Evolutionary conservation across 768 basidiomycete genomes (phyloP).

Genomic region (Auricularia sp.): DNA sequence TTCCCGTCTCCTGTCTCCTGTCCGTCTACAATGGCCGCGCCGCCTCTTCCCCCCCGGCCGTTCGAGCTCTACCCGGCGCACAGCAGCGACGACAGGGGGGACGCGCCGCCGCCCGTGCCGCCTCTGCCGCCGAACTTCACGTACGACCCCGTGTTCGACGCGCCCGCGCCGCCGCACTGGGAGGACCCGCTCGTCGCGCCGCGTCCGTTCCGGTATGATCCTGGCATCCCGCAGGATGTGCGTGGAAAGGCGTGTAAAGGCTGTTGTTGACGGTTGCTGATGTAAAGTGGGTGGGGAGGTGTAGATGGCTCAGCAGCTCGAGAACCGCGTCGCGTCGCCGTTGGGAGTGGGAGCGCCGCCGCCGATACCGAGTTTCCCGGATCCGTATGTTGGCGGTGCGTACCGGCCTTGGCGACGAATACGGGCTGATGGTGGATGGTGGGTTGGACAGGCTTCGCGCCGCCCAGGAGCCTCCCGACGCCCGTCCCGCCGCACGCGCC

Average conservation of each 20-base stretch:
- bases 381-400: not conserved
- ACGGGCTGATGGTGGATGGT: not conserved
- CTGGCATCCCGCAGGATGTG: conserved; percentile 53
- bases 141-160: conserved; percentile 1
- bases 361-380: not conserved
- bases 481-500: conserved; percentile 1
- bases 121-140: conserved; percentile 36
- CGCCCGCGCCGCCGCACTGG: conserved; percentile 35
- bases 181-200: conserved; percentile 54
- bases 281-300: conserved; percentile 33
- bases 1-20: not conserved
- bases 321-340: conserved; percentile 26
- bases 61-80: not conserved
- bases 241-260: not conserved
- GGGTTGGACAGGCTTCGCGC: not conserved
- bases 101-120: conserved; percentile 34
- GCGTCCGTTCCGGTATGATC: conserved; percentile 52
- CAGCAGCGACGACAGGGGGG: not conserved
- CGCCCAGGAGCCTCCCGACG: conserved; percentile 3
- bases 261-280: no score
- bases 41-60: conserved; percentile 3
- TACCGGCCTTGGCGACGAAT: no score
- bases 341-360: not conserved
- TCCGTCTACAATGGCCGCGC: not conserved
- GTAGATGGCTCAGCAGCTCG: conserved; percentile 57